Base-by-base conservation (phyloP, 2,329 filamentous ascomycete genomes). In the Paramyrothecium roridum region DNA sequence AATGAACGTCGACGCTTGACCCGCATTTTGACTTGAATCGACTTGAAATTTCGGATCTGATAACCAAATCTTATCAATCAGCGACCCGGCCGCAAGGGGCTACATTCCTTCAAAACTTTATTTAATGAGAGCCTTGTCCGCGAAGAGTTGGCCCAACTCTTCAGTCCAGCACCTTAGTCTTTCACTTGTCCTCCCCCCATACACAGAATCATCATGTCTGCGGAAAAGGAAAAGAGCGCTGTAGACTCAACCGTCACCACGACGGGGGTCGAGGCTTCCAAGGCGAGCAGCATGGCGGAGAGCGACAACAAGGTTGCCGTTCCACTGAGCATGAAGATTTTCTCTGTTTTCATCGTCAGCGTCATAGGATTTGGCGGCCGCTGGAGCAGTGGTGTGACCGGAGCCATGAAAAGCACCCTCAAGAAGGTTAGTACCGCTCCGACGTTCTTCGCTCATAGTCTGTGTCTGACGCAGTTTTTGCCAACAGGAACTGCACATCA, bases 311-410 rank as follows among this genome's bases (percentile, higher is more conserved):
- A 66, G 54, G 57, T 48, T 22, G 57, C 63, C 10, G 59, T 69
- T 13, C 68, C 68, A 2, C 8, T 61, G 55, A 65, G 58, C 47
- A 66, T 69, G 60, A 70, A 70, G 57, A 61, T 70, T 51, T 49
- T 64, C 0, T 68, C 81, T 0, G 77, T 85, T 3, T 50, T 82
- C 0, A 62, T 83, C 10, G 79, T 82, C 2, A 78, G 76, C 16
- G 67, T 75, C 54, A 83, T 86, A 59, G 81, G 83, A 1, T 86
- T 86, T 60, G 83, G 83, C 0, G 81, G 80, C 0, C 77, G 80
- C 21, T 86, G 83, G 82, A 84, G 81, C 58, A 75, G 74, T n/a
- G 81, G 83, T 2, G 80, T 86, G 1, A 85, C 81, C 0, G 79
- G 80, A 11, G 83, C 83, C 1, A 80, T 86, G 76, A 86, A 86